phyloP scores from a whole-genome alignment of 2,329 filamentous ascomycete genomes.

The Pseudogymnoascus verrucosus region DNA sequence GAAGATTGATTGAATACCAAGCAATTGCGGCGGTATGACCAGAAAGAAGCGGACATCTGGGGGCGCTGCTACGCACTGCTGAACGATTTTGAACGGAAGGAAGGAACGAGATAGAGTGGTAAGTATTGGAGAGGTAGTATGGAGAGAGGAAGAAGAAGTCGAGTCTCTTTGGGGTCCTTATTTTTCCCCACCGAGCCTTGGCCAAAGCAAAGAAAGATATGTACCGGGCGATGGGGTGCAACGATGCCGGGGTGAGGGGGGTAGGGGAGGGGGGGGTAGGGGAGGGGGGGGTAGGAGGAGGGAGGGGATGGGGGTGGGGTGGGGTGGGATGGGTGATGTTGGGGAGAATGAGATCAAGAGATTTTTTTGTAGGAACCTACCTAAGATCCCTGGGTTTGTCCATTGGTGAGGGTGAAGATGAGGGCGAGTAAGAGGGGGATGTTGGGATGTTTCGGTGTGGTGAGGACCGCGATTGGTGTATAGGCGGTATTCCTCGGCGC shows the following conservation, averaged over 20 bases:
- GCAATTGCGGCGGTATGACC: slow-evolving; percentile 18
- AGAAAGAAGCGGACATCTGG: slow-evolving; percentile 17
- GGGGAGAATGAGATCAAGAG: neutral
- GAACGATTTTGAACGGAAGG: slow-evolving; percentile 16
- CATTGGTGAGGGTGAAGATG: neutral
- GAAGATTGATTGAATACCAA: slow-evolving; percentile 13
- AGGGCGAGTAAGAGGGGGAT: neutral
- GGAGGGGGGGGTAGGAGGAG: too few species aligned
- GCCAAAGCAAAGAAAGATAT: neutral
- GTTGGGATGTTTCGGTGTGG: neutral
- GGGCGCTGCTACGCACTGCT: slow-evolving; percentile 27
- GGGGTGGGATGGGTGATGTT: neutral
- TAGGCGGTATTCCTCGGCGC: neutral
- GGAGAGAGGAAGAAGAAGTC: neutral
- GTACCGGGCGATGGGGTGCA: neutral
- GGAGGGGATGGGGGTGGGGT: too few species aligned
- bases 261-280: too few species aligned
- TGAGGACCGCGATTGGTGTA: neutral
- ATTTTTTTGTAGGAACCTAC: neutral
- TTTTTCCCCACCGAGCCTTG: neutral
- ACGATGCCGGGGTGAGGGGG: neutral
- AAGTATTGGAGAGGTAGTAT: neutral
- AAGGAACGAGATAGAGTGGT: neutral
- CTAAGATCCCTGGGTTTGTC: neutral
- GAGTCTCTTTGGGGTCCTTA: neutral